phyloP scores from a whole-genome alignment of 78 protist species.

The Chrysochromulina tobinii region DNA sequence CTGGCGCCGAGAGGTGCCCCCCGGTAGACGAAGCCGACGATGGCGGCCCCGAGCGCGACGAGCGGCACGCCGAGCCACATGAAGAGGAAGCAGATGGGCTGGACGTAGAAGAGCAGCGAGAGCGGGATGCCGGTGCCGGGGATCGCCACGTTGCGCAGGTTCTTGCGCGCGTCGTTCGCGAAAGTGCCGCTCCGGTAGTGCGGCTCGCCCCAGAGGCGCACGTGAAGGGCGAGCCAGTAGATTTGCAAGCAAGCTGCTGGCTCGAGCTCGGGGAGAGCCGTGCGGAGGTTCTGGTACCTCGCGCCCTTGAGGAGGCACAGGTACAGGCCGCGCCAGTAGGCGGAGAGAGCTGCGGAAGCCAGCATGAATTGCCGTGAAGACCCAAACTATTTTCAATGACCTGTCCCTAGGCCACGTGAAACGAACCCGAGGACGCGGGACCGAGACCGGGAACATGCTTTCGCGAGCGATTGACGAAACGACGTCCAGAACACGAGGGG shows the following conservation, averaged over 20 bases:
- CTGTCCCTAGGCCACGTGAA: no score
- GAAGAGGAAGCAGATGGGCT: not conserved
- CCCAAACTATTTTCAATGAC: no score
- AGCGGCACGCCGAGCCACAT: not conserved
- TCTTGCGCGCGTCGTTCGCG: conserved; percentile 14
- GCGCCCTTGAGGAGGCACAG: not conserved
- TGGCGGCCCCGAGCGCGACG: not conserved
- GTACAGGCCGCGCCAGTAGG: not conserved
- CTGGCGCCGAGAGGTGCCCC: not conserved
- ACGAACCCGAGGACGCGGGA: no score
- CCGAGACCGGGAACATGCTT: no score
- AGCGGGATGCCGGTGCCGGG: conserved; percentile 43
- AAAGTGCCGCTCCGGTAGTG: conserved; percentile 36
- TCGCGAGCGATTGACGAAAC: no score
- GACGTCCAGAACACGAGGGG: no score
- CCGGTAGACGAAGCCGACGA: not conserved
- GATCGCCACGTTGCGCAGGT: conserved; percentile 32
- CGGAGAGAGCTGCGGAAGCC: not conserved
- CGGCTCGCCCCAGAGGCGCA: not conserved
- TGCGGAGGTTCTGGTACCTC: not conserved
- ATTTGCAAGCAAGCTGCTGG: not conserved
- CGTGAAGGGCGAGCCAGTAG: not conserved
- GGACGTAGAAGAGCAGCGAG: not conserved
- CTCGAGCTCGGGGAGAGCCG: not conserved
- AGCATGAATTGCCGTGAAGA: no score